These are phyloP conservation scores for Actinomortierella wolfii DNA, from an alignment of 371 early-diverging fungal species.

Conservation along the genomic window DNA sequence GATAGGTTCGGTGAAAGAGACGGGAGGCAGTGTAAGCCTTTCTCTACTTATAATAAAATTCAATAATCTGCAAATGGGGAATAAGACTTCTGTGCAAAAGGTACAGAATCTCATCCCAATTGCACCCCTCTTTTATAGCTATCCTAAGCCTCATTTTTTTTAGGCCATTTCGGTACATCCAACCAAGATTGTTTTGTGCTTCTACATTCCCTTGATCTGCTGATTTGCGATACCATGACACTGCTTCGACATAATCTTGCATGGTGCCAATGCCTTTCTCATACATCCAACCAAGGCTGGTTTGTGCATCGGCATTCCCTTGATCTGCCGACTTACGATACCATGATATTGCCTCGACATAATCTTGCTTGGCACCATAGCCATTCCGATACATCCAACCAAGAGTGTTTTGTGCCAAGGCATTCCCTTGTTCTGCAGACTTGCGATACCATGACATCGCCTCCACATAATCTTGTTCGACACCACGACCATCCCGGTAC, in stretches of 20 bases:
- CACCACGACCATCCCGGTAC: conserved; percentile 84
- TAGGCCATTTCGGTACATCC: conserved; percentile 87
- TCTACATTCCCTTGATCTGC: conserved; percentile 82
- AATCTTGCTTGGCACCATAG: conserved; percentile 69
- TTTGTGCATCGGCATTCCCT: conserved; percentile 83
- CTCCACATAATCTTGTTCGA: conserved; percentile 55
- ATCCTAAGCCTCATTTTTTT: too few relatives aligned
- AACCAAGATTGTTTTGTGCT: conserved; percentile 87
- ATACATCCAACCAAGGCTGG: conserved; percentile 74
- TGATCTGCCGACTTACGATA: conserved; percentile 63
- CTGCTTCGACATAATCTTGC: conserved; percentile 55
- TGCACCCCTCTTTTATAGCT: too few relatives aligned
- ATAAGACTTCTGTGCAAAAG: too few relatives aligned
- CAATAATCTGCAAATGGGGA: too few relatives aligned
- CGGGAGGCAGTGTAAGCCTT: too few relatives aligned
- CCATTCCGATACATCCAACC: conserved; percentile 87
- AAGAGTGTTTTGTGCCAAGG: conserved; percentile 74
- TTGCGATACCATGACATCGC: conserved; percentile 83
- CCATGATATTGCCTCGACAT: conserved; percentile 71
- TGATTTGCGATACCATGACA: conserved; percentile 80
- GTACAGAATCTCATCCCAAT: too few relatives aligned
- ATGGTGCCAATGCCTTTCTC: conserved; percentile 80
- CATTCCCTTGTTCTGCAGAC: conserved; percentile 80
- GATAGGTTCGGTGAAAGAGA: too few relatives aligned
- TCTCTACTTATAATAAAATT: too few relatives aligned